Evolutionary conservation across 2,329 filamentous ascomycete genomes (phyloP), one percentile per base, ranked within the genome.

Genomic region (Westerdykella ornata): DNA sequence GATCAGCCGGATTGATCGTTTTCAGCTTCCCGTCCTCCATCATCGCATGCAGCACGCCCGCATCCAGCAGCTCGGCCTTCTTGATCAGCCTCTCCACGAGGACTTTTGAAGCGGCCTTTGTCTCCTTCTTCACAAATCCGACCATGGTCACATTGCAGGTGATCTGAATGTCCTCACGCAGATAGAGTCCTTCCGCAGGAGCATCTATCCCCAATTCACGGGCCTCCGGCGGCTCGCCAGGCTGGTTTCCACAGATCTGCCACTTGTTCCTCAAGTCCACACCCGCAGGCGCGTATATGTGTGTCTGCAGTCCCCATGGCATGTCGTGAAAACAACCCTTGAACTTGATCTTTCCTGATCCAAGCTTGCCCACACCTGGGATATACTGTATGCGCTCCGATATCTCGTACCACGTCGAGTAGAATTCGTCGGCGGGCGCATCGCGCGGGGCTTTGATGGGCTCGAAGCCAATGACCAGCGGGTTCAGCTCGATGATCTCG

Each of bases 401-500:
- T 56, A 85, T 84, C 63, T 85, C 80, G 62, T 85, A 85, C 82
- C 82, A 85, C 20, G 81, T 82, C 47, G 79, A 79, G 65, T 82
- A 85, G 66, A 75, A 85, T 63, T 85, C 82, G 64, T 85, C 82
- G 50, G 79, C 69, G 42, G 78, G 74, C 48, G 81, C 81, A 65
- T 82, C 73, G 66, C 80, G 80, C 19, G 82, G 82, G 1, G 82
- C 80, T 39, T 79, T 71, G 59, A 84, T 82, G 44, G 78, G 68
- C 48, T 77, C 77, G 68, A 81, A 75, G 29, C 70, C 69, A 44
- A 82, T 73, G 19, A 85, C 81, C 37, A 85, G 76, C 3, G 82
- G 82, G 54, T 84, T 84, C 46, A 85, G 68, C 26, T 77, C 80
- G 67, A 85, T 84, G 62, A 85, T 77, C 58, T 85, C 81, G 60